A percentile compares a stretch with the other conserved stretches of the same genome.
Evolutionary conservation across 306 rosid species (phyloP).

Genomic region (Medicago ruthenica): DNA sequence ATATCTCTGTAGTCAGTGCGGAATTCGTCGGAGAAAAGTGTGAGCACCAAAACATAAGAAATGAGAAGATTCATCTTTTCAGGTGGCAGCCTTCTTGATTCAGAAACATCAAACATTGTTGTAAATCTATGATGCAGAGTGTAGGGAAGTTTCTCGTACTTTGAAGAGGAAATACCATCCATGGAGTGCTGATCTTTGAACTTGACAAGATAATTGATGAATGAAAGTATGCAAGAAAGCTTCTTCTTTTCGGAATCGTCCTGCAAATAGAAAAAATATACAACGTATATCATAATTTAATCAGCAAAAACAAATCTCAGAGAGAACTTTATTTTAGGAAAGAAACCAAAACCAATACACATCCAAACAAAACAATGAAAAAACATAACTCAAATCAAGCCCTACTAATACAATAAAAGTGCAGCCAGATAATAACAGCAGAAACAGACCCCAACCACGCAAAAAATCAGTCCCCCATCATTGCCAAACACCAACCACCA

Average conservation of each 20-base stretch:
- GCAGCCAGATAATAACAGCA: too few relatives aligned
- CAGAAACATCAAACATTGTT: conserved; percentile 55
- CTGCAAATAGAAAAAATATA: conserved; percentile 46
- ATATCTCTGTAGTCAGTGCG: conserved; percentile 62
- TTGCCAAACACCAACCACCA: too few relatives aligned
- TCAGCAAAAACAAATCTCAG: background rate
- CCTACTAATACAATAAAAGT: too few relatives aligned
- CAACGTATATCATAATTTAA: background rate
- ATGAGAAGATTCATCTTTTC: conserved; percentile 73
- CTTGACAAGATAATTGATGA: conserved; percentile 79
- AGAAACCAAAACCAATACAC: too few relatives aligned
- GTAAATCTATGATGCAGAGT: conserved; percentile 60
- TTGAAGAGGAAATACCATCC: conserved; percentile 59
- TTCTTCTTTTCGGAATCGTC: conserved; percentile 73
- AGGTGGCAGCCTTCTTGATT: conserved; percentile 51
- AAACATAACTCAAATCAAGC: too few relatives aligned
- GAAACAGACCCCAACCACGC: too few relatives aligned
- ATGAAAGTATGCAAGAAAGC: conserved; percentile 66
- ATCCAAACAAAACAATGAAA: too few relatives aligned
- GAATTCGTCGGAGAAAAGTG: conserved; percentile 70
- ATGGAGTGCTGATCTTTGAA: conserved; percentile 71
- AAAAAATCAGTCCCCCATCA: too few relatives aligned
- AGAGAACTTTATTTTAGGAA: background rate
- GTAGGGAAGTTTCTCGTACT: conserved; percentile 64
- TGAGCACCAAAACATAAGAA: conserved; percentile 73